These are phyloP conservation scores for Calycina marina DNA, from an alignment of 2,329 filamentous ascomycete genomes.

Conservation along the genomic window DNA sequence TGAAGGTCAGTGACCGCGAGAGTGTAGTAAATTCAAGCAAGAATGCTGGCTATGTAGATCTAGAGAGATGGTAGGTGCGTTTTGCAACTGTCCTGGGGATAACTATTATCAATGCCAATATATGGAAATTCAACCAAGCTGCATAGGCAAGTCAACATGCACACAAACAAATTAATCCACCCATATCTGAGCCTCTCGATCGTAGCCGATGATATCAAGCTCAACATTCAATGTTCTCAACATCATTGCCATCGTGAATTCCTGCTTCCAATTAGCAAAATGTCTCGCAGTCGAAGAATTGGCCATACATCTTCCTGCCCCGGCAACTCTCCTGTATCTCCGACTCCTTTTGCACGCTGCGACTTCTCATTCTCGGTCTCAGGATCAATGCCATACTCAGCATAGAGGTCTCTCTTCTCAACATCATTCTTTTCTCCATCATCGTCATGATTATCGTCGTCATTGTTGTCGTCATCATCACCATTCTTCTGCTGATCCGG, in stretches of 20 bases:
- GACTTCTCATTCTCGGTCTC: slow-evolving; percentile 24
- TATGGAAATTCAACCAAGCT: background rate
- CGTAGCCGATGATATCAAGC: slow-evolving; percentile 46
- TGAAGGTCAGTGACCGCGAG: too few species aligned
- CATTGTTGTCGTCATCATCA: slow-evolving; percentile 13
- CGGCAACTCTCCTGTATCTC: slow-evolving; percentile 22
- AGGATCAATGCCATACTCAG: slow-evolving; percentile 20
- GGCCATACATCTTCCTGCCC: slow-evolving; percentile 27
- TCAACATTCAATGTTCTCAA: slow-evolving; percentile 50
- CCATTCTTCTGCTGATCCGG: background rate
- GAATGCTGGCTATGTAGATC: too few species aligned
- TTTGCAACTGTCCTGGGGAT: too few species aligned
- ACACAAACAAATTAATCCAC: slow-evolving; percentile 32
- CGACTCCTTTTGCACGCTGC: slow-evolving; percentile 20
- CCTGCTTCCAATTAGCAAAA: slow-evolving; percentile 25
- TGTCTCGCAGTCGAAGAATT: slow-evolving; percentile 11
- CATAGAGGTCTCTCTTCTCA: slow-evolving; percentile 22
- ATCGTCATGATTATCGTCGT: slow-evolving; percentile 19
- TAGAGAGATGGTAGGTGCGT: too few species aligned
- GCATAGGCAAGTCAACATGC: too few species aligned
- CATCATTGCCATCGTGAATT: slow-evolving; percentile 59
- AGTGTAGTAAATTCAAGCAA: too few species aligned
- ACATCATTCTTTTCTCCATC: slow-evolving; percentile 26
- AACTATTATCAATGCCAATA: too few species aligned
- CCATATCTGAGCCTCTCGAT: slow-evolving; percentile 42